A percentile compares a stretch with the other conserved stretches of the same genome.
Evolutionary conservation across 768 basidiomycete species (phyloP).

Genomic region (Termitomyces sp.): DNA sequence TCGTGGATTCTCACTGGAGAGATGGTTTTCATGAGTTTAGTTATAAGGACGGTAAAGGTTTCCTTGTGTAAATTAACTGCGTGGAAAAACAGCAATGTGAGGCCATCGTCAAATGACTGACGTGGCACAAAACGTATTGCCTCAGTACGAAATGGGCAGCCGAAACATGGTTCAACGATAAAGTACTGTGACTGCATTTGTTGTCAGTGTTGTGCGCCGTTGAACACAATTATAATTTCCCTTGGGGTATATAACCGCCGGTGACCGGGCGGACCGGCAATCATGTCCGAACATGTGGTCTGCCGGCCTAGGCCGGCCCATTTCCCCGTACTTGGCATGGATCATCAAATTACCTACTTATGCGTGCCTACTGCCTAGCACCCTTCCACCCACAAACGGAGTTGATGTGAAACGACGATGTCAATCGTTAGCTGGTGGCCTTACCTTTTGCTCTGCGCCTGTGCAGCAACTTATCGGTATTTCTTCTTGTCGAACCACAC

Average conservation of each 20-base stretch:
- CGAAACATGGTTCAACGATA: not conserved
- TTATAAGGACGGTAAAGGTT: slow-evolving; percentile 5
- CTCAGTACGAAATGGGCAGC: slow-evolving; percentile 5
- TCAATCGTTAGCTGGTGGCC: slow-evolving; percentile 2
- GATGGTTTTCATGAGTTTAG: not conserved
- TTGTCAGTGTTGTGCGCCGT: too few species aligned
- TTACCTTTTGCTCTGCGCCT: not conserved
- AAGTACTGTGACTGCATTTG: too few species aligned
- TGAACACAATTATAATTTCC: too few species aligned
- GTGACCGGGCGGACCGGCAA: not conserved
- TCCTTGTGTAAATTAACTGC: slow-evolving; percentile 11
- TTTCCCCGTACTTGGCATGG: not conserved
- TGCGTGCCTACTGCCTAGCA: not conserved
- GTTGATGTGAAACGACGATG: not conserved
- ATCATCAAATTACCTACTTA: not conserved
- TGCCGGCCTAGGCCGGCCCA: not conserved
- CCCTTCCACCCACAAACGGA: not conserved
- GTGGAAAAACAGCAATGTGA: slow-evolving; percentile 10
- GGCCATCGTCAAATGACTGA: slow-evolving; percentile 4
- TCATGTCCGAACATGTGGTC: not conserved
- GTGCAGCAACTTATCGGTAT: not conserved
- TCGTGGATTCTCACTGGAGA: slow-evolving; percentile 6
- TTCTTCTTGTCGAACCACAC: not conserved
- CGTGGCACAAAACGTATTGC: slow-evolving; percentile 2
- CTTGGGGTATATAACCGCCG: too few species aligned